A percentile compares a stretch with the other conserved stretches of the same genome.
phyloP scores from a whole-genome alignment of 2,329 filamentous ascomycete species.

The Fusarium mangiferae region DNA sequence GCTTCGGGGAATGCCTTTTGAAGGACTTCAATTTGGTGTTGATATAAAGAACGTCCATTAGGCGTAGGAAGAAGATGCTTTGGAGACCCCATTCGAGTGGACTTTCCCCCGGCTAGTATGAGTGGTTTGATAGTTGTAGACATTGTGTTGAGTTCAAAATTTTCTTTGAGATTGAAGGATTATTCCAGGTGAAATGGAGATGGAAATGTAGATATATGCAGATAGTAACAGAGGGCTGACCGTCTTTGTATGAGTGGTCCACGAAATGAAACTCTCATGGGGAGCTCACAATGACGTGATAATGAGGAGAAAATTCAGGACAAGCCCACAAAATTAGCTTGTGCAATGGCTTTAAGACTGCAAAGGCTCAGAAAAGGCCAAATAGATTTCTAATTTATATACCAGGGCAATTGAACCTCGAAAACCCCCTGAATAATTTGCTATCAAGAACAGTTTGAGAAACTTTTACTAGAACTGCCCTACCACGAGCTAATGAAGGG shows the following conservation, averaged over 20 bases:
- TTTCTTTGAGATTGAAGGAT: neutral
- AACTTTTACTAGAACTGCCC: neutral
- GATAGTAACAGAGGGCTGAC: neutral
- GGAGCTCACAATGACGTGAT: neutral
- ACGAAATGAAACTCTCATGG: neutral
- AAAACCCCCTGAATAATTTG: too few species aligned
- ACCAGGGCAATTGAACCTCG: too few species aligned
- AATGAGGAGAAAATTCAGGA: rapidly evolving
- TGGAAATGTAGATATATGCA: neutral
- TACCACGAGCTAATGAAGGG: neutral
- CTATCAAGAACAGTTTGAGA: neutral
- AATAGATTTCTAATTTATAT: too few species aligned
- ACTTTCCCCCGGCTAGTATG: neutral
- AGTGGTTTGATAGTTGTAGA: neutral
- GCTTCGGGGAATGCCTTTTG: neutral
- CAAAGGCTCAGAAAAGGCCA: too few species aligned
- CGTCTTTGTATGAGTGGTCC: neutral
- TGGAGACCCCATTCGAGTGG: neutral
- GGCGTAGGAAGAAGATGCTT: neutral
- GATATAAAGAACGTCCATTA: neutral
- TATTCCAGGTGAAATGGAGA: rapidly evolving
- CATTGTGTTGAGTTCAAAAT: rapidly evolving
- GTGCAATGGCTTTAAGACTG: rapidly evolving
- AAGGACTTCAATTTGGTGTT: neutral
- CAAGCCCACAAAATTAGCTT: rapidly evolving